Evolutionary conservation across 768 basidiomycete species (phyloP).

Genomic region (Filobasidium wieringae): DNA sequence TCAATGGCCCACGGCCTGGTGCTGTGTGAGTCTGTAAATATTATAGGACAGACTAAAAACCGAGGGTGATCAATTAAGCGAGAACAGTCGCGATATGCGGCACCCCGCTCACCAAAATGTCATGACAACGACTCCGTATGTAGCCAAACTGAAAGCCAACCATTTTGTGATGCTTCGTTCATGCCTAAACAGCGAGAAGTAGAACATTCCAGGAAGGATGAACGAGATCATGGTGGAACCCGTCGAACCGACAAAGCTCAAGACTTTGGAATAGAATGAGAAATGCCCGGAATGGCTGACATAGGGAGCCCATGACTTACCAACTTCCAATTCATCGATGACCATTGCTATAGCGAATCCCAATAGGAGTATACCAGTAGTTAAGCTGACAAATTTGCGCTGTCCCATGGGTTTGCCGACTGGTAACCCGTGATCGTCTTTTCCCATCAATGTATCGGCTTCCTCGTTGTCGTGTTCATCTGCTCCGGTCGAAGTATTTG

Average conservation of each 20-base stretch:
- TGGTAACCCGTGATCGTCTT: constrained; percentile 14
- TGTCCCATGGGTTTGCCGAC: constrained; percentile 17
- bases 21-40: constrained; percentile 49
- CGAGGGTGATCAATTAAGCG: background rate
- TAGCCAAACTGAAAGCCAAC: constrained; percentile 53
- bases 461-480: constrained; percentile 34
- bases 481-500: constrained; percentile 19
- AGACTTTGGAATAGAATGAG: constrained; percentile 45
- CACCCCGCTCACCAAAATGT: constrained; percentile 62
- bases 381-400: constrained; percentile 25
- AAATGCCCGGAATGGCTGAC: background rate
- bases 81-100: background rate
- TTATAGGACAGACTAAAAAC: constrained; percentile 59
- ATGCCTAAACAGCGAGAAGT: constrained; percentile 74
- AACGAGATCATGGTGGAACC: constrained; percentile 95
- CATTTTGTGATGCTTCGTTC: constrained; percentile 51
- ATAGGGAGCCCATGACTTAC: constrained; percentile 18
- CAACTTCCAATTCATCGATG: constrained; percentile 37
- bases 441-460: constrained; percentile 20
- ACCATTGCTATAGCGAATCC: constrained; percentile 30
- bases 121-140: constrained; percentile 69
- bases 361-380: constrained; percentile 21
- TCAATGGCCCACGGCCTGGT: constrained; percentile 3
- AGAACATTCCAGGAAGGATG: constrained; percentile 69
- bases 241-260: constrained; percentile 92